A percentile compares a stretch with the other conserved stretches of the same genome.
Conservation (phyloP, 1,284 basidiomycete genomes). For the Moesziomyces sp. region DNA sequence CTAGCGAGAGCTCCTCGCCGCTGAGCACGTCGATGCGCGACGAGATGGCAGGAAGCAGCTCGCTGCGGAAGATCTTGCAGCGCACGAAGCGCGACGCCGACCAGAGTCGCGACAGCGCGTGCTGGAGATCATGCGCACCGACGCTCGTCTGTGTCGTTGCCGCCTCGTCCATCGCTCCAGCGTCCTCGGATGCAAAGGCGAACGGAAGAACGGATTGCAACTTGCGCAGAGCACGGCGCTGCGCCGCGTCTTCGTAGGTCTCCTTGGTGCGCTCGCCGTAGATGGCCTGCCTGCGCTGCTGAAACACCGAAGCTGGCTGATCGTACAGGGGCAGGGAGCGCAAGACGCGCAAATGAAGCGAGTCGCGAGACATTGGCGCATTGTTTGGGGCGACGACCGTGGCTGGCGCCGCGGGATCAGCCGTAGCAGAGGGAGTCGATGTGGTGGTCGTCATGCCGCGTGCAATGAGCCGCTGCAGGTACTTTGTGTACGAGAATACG, state of each 20-base stretch:
- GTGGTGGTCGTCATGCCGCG: slow-evolving; percentile 71
- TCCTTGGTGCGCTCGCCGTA: slow-evolving; percentile 62
- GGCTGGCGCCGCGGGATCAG: neutral
- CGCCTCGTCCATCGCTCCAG: neutral
- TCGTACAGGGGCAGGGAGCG: slow-evolving; percentile 57
- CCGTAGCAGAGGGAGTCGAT: slow-evolving; percentile 3
- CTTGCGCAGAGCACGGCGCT: slow-evolving; percentile 60
- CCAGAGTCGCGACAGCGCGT: slow-evolving; percentile 47
- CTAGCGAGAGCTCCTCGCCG: slow-evolving; percentile 28
- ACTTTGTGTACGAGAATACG: slow-evolving; percentile 84
- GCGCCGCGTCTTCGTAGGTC: slow-evolving; percentile 63
- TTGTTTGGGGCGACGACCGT: neutral
- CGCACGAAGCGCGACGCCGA: slow-evolving; percentile 55
- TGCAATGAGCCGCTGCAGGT: slow-evolving; percentile 85
- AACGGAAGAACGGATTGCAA: slow-evolving; percentile 40
- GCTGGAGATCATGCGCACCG: neutral
- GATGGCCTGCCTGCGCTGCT: slow-evolving; percentile 60
- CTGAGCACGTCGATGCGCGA: slow-evolving; percentile 33
- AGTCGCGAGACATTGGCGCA: slow-evolving; percentile 17
- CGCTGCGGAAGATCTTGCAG: slow-evolving; percentile 35
- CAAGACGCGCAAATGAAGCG: slow-evolving; percentile 54
- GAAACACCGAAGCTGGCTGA: slow-evolving; percentile 42
- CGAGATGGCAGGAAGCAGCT: slow-evolving; percentile 27
- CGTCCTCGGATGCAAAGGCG: slow-evolving; percentile 16
- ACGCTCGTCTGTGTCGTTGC: neutral